A percentile compares a stretch with the other conserved stretches of the same genome.
phyloP scores from a whole-genome alignment of 257 asterid genomes.

The Linderniella brevidens region DNA sequence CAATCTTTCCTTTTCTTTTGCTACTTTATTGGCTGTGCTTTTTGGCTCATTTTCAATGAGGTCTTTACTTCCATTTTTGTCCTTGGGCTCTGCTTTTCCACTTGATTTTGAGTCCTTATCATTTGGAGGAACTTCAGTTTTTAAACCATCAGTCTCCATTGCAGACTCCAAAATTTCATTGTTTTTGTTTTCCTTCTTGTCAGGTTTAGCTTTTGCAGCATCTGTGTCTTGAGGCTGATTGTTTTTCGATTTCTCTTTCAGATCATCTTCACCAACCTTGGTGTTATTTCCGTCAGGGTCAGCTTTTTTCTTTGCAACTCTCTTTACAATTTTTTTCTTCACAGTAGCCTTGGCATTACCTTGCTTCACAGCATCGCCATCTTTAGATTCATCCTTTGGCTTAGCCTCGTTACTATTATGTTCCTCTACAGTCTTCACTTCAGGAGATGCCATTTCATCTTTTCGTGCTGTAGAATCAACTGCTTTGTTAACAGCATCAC shows the following conservation, averaged over 20 bases:
- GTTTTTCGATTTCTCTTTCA: conserved; percentile 7
- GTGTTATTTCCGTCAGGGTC: conserved; percentile 18
- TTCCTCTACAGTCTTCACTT: conserved; percentile 18
- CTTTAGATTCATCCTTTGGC: conserved; percentile 22
- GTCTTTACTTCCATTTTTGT: conserved; percentile 29
- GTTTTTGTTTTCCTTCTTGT: conserved; percentile 25
- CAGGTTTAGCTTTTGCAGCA: conserved; percentile 14
- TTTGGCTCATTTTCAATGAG: conserved; percentile 24
- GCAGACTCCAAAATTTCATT: conserved; percentile 23
- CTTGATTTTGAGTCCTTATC: conserved; percentile 21
- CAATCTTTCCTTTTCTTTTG: conserved; percentile 36
- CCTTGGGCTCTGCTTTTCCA: conserved; percentile 28
- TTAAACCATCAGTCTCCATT: conserved; percentile 17
- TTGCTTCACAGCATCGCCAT: conserved; percentile 20
- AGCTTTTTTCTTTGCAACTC: conserved; percentile 54
- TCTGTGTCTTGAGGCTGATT: neutral
- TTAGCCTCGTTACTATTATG: conserved; percentile 24
- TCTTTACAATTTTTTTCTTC: conserved; percentile 60
- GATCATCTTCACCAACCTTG: conserved; percentile 25
- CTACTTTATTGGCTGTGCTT: conserved; percentile 25
- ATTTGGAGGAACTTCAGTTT: conserved; percentile 20
- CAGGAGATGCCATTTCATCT: conserved; percentile 21
- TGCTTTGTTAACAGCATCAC: conserved; percentile 30
- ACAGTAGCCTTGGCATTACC: conserved; percentile 35
- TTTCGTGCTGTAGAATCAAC: conserved; percentile 21